Conservation (phyloP, 2,329 filamentous ascomycete genomes). For the Biscogniauxia mediterranea region DNA sequence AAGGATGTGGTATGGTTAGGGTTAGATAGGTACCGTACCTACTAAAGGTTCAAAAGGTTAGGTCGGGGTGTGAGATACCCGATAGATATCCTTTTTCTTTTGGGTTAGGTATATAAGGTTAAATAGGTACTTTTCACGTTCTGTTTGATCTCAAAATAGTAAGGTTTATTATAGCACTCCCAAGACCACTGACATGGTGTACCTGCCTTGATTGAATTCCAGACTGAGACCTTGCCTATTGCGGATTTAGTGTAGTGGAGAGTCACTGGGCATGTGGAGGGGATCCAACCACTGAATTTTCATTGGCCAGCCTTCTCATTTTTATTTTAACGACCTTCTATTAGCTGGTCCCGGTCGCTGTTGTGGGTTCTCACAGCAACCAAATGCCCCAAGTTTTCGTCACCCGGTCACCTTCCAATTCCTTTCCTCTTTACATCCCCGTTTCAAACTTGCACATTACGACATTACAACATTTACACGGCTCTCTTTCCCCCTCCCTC, state of each 20-base stretch:
- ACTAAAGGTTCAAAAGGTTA: too few species aligned
- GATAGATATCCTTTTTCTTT: too few species aligned
- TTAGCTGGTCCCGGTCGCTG: constrained; percentile 2
- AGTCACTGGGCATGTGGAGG: not conserved
- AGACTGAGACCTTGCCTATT: not conserved
- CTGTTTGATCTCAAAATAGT: too few species aligned
- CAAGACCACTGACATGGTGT: not conserved
- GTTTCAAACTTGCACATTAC: not conserved
- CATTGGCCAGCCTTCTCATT: constrained; percentile 13
- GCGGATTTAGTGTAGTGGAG: not conserved
- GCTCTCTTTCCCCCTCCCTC: constrained; percentile 6
- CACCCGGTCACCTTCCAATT: not conserved
- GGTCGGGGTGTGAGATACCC: too few species aligned
- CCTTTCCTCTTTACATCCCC: not conserved
- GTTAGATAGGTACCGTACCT: too few species aligned
- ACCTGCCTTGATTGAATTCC: not conserved
- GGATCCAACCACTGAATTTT: constrained; percentile 7
- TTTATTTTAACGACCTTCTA: constrained; percentile 3
- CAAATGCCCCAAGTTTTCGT: not conserved
- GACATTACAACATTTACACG: not conserved
- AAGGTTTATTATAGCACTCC: too few species aligned
- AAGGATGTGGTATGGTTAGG: too few species aligned
- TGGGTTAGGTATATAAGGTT: too few species aligned
- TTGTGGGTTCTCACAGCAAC: constrained; percentile 17
- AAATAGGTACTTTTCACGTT: too few species aligned